Evolutionary conservation across 176 grass and related monocot genomes (phyloP), one percentile per base, ranked within the genome.

Genomic region (Aegilops umbellulata): DNA sequence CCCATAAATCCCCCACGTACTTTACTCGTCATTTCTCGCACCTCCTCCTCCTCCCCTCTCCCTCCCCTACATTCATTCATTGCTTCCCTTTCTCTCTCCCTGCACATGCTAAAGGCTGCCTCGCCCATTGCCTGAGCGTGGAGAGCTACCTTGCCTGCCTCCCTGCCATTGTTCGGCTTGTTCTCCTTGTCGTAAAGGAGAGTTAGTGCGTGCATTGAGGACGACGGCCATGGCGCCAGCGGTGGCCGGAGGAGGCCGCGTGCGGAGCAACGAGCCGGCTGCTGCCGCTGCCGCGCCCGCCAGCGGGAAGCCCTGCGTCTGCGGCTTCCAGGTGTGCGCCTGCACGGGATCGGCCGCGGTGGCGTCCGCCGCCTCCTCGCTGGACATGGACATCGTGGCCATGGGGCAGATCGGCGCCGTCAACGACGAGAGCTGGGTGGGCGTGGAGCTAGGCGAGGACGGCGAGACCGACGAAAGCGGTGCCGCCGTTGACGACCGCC

Each of bases 281-380:
- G 77, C 23, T 10, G 41, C 7, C 17, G 5, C 22, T 1, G 13
- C 22, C 13, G 44, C 34, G 42, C 61, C 20, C 61, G 70, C 22
- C 70, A 2, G 5, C 24, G 2, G 10, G 7, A 14, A 32, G 30
- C 69, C 22, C 23, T 91, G 90, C 90, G 86, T 10, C 53, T 91
- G 90, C 90, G 90, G 90, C 82, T 88, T 91, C 77, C 90, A 47
- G 24, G 86, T 85, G 77, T 91, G 90, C 86, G 82, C 90, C 62
- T 91, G 90, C 90, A 24, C 90, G 8, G 82, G 90, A 2, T 65
- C 86, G 0, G 90, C 90, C 13, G 90, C 90, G 20, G 90, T 91
- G 70, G 90, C 86, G 3, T 91, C 90, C 1, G 86, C 86, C 6
- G 90, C 86, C 10, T 91, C 90, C 3, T 91, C 90, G 0, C 39